Conservation (phyloP, 2,329 filamentous ascomycete genomes). For the Ceratocystis cubensis region DNA sequence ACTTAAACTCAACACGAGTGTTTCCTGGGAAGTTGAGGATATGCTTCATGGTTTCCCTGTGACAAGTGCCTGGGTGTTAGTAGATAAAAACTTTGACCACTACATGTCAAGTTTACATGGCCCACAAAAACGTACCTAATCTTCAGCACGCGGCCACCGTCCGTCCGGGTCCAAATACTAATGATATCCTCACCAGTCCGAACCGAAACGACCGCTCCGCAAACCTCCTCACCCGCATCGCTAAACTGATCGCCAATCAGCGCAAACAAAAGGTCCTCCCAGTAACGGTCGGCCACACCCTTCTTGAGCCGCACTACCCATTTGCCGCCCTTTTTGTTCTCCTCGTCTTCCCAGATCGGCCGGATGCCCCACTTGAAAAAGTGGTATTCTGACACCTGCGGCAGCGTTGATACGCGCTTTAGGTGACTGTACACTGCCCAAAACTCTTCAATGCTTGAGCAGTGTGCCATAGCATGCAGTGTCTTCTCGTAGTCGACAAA, state of each 20-base stretch:
- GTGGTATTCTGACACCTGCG: conserved; percentile 92
- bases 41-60: conserved; percentile 85
- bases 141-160: conserved; percentile 87
- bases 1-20: conserved; percentile 89
- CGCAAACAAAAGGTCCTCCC: conserved; percentile 85
- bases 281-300: conserved; percentile 89
- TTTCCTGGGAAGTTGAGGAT: conserved; percentile 74
- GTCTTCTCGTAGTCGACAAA: conserved; percentile 93
- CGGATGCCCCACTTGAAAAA: conserved; percentile 94
- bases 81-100: too few relatives aligned
- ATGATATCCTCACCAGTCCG: conserved; percentile 92
- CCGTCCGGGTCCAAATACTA: conserved; percentile 93
- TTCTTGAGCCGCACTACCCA: conserved; percentile 97
- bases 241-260: conserved; percentile 89
- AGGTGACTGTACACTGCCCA: conserved; percentile 81
- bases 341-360: conserved; percentile 96
- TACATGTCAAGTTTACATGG: background rate
- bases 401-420: conserved; percentile 74
- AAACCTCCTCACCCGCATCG: conserved; percentile 87
- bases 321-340: conserved; percentile 91
- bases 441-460: conserved; percentile 78
- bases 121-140: conserved; percentile 55
- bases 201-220: conserved; percentile 86
- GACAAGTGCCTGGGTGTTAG: background rate
- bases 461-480: conserved; percentile 69